Evolutionary conservation across 352 stramenopile genomes (phyloP).

Genomic region (Blastocystis sp.): DNA sequence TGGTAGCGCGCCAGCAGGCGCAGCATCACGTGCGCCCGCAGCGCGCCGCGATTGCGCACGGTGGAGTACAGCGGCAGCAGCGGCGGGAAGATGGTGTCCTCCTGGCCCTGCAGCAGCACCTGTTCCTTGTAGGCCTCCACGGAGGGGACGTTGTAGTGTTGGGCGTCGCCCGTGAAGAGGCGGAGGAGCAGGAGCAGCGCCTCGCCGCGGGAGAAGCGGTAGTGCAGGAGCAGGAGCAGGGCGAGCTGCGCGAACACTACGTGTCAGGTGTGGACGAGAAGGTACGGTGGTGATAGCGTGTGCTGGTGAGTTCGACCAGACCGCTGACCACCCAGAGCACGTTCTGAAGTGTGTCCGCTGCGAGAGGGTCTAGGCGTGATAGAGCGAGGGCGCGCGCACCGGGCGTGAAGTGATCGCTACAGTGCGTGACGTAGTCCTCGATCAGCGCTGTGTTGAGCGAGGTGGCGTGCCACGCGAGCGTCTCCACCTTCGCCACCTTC

Average conservation of each 20-base stretch:
- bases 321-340: constrained; percentile 37
- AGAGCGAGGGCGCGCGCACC: background rate
- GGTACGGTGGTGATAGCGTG: constrained; percentile 19
- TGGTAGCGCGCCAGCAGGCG: constrained; percentile 9
- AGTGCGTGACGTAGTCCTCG: background rate
- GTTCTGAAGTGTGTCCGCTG: background rate
- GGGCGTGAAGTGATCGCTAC: background rate
- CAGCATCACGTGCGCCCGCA: constrained; percentile 10
- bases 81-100: background rate
- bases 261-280: background rate
- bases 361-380: background rate
- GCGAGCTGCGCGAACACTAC: constrained; percentile 23
- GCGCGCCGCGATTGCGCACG: background rate
- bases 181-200: constrained; percentile 12
- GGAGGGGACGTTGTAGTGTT: background rate
- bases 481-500: constrained; percentile 5
- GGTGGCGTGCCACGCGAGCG: background rate
- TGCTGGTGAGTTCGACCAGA: constrained; percentile 13
- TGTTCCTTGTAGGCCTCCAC: background rate
- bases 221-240: constrained; percentile 4
- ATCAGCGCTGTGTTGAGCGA: constrained; percentile 15
- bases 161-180: background rate
- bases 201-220: background rate
- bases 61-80: constrained; percentile 11
- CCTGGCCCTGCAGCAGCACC: background rate